phyloP scores from a whole-genome alignment of 1,284 basidiomycete species.

The Lignosus rhinocerotis region DNA sequence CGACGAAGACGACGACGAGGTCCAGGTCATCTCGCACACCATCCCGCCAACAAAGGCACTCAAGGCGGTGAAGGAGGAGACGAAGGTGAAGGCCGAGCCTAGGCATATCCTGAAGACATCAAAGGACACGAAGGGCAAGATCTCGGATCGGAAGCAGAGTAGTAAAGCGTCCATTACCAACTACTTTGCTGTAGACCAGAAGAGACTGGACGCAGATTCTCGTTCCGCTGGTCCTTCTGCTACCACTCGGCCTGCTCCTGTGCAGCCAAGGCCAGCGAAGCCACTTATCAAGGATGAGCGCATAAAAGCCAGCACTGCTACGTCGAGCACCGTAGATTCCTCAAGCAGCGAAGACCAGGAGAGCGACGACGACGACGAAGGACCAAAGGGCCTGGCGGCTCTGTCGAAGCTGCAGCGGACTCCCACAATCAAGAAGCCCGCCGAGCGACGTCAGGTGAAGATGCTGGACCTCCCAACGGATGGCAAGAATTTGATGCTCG shows the following conservation, averaged over 20 bases:
- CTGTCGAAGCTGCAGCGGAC: constrained; percentile 68
- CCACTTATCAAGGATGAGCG: constrained; percentile 16
- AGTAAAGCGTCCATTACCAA: constrained; percentile 25
- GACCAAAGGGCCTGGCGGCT: constrained; percentile 61
- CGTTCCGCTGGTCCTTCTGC: not conserved
- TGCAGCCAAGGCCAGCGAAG: not conserved
- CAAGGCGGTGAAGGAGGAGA: constrained; percentile 10
- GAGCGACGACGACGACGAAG: constrained; percentile 56
- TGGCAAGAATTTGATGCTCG: constrained; percentile 43
- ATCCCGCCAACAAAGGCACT: constrained; percentile 2
- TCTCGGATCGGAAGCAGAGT: not conserved
- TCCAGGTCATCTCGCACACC: constrained; percentile 37
- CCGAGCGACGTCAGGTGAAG: constrained; percentile 70
- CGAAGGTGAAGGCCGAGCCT: constrained; percentile 10
- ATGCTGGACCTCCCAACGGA: constrained; percentile 59
- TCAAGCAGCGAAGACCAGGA: constrained; percentile 41
- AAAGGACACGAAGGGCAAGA: constrained; percentile 8
- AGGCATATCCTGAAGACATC: constrained; percentile 16
- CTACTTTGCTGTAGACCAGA: constrained; percentile 39
- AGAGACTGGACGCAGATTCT: constrained; percentile 27
- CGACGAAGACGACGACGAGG: constrained; percentile 54
- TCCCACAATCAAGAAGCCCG: constrained; percentile 55
- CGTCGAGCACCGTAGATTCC: constrained; percentile 27
- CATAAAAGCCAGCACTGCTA: constrained; percentile 3
- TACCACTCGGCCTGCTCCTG: constrained; percentile 3